Percentiles rank a stretch among this genome's conserved stretches.
Conservation (phyloP, 352 stramenopile genomes). For the Globisporangium ultimum region DNA sequence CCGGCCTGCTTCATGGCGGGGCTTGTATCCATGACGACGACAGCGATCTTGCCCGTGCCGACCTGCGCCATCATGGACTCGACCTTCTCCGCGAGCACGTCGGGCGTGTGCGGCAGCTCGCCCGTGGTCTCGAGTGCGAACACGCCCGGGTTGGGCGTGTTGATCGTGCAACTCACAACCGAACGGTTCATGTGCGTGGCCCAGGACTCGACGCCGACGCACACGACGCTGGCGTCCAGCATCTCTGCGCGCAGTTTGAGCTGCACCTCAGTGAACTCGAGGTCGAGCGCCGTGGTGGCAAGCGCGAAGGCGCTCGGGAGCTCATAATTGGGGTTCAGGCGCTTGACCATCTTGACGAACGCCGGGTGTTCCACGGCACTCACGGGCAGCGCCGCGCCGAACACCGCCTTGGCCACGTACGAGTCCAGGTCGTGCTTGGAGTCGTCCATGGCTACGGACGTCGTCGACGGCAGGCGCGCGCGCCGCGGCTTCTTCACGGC, state of each 20-base stretch:
- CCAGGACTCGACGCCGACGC: constrained; percentile 57
- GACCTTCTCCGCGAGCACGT: constrained; percentile 52
- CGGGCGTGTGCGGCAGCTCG: constrained; percentile 34
- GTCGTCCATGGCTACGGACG: constrained; percentile 31
- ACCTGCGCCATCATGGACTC: constrained; percentile 61
- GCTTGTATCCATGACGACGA: constrained; percentile 55
- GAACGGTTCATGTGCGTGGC: constrained; percentile 31
- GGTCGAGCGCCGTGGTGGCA: constrained; percentile 45
- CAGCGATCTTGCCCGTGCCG: constrained; percentile 46
- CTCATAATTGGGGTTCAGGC: constrained; percentile 46
- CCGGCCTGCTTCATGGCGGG: constrained; percentile 54
- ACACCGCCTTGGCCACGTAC: constrained; percentile 55
- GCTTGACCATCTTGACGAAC: constrained; percentile 66
- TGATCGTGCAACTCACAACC: constrained; percentile 54
- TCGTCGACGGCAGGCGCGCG: constrained; percentile 7
- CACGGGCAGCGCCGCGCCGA: constrained; percentile 50
- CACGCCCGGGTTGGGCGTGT: constrained; percentile 43
- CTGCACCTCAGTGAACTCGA: constrained; percentile 62
- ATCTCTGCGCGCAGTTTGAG: constrained; percentile 55
- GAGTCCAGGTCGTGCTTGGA: constrained; percentile 47
- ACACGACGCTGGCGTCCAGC: constrained; percentile 42
- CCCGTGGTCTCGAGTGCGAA: constrained; percentile 64
- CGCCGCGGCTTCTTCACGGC: constrained; percentile 30
- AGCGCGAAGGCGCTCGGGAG: constrained; percentile 45
- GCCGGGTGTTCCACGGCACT: constrained; percentile 47